Conservation (phyloP, 768 basidiomycete species). For the Sistotremastrum suecicum region DNA sequence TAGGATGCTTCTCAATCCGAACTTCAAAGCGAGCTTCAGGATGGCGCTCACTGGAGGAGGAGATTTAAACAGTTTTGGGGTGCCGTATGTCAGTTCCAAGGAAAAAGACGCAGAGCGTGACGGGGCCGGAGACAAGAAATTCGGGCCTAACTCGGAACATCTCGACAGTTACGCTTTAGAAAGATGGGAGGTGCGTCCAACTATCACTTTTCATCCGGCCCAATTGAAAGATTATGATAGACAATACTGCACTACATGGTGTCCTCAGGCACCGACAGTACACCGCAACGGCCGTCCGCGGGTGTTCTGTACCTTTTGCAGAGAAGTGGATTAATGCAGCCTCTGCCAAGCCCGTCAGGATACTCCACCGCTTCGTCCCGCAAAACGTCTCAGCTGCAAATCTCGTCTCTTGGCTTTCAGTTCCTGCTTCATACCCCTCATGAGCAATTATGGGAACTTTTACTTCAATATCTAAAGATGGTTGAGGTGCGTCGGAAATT, state of each 20-base stretch:
- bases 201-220: not conserved
- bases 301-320: constrained; percentile 76
- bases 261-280: constrained; percentile 71
- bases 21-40: constrained; percentile 67
- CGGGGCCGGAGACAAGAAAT: constrained; percentile 31
- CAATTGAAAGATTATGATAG: constrained; percentile 24
- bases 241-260: constrained; percentile 98
- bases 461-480: constrained; percentile 81
- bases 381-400: constrained; percentile 50
- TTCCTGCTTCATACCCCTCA: constrained; percentile 91
- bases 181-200: constrained; percentile 68
- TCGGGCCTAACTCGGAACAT: constrained; percentile 36
- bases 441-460: constrained; percentile 87
- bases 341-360: constrained; percentile 39
- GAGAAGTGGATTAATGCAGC: constrained; percentile 70
- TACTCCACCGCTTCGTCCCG: not conserved
- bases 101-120: constrained; percentile 29
- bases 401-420: constrained; percentile 92
- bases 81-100: constrained; percentile 28
- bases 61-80: constrained; percentile 62
- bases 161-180: constrained; percentile 76
- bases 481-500: constrained; percentile 44
- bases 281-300: constrained; percentile 60
- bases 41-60: constrained; percentile 85
- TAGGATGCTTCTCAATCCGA: constrained; percentile 56